Base-by-base conservation (phyloP, 495 filamentous ascomycete species). In the Geopyxis carbonaria region DNA sequence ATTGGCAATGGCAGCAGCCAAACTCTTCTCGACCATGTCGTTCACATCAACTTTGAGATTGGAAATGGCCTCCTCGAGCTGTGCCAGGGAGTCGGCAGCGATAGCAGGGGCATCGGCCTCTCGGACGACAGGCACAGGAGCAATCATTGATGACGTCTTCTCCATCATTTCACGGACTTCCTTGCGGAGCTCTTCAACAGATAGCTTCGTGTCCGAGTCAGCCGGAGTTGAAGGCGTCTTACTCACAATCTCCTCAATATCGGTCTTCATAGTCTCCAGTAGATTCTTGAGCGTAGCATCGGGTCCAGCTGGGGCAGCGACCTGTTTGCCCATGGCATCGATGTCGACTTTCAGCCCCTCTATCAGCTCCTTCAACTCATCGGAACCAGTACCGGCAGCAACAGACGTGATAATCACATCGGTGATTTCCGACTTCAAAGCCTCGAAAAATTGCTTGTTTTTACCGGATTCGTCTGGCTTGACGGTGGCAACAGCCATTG, bases 381-480 rank as follows among this genome's bases (percentile, higher is more conserved):
- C 34, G 4, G 48, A 42, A 10, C 34, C 25, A 8, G 45, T 39
- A 13, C 33, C 28, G 14, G 41, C 42, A 33, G 45, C 38, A 20
- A 45, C 27, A 9, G 45, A 31, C 11, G 50, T 42, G 18, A 48
- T 44, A 25, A 54, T 55, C n/a, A 69, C 58, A 13, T 63, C 62
- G 7, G 59, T 55, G 21, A 62, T 67, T 48, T 73, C 68, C 3
- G 59, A 56, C 38, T 69, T 65, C 22, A 84, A 76, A 29, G 83
- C 77, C 43, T 91, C 81, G 14, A 93, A 73, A 0, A 74, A 71
- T 27, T 48, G 28, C 57, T 83, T 78, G 6, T 75, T 70, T n/a
- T 75, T 82, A 20, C 75, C 60, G 31, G 75, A 28, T 25, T 48
- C 73, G 41, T 80, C 74, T 0, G 65, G 59, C 24, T 78, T 73